A percentile compares a stretch with the other conserved stretches of the same genome.
Conservation (phyloP, 2,329 filamentous ascomycete genomes). For the Diaporthe vexans region DNA sequence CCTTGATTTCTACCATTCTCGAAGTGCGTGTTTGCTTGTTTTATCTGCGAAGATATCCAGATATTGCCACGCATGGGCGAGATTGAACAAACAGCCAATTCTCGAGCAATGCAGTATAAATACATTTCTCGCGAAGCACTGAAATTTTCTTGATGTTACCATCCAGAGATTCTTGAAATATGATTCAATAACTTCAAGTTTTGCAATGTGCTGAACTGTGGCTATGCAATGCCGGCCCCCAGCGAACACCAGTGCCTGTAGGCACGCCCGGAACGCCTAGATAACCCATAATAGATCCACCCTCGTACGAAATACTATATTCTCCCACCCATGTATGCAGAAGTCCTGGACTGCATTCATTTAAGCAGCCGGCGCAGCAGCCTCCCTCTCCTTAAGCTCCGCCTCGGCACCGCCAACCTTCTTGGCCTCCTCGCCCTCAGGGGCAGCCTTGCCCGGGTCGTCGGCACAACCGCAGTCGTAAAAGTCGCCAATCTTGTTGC, state of each 20-base stretch:
- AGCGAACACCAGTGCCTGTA: constrained; percentile 18
- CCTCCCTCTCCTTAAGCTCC: constrained; percentile 40
- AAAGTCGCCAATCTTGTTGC: constrained; percentile 76
- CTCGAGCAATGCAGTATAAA: background rate
- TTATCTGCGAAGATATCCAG: too few species aligned
- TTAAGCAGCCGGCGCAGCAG: constrained; percentile 37
- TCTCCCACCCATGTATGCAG: constrained; percentile 38
- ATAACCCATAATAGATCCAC: background rate
- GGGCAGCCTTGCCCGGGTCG: constrained; percentile 61
- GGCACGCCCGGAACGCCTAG: constrained; percentile 13
- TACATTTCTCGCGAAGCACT: background rate
- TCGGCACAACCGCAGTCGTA: constrained; percentile 81
- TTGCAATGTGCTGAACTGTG: background rate
- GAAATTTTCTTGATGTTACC: background rate
- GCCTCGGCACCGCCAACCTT: constrained; percentile 43
- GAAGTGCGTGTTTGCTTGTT: too few species aligned
- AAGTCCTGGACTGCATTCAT: too few species aligned
- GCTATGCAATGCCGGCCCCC: constrained; percentile 27
- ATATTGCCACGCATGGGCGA: too few species aligned
- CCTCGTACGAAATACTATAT: background rate
- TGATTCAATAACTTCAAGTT: background rate
- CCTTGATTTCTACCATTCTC: too few species aligned
- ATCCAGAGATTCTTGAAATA: too few species aligned
- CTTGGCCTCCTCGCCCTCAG: constrained; percentile 43
- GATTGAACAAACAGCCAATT: too few species aligned